Conservation (phyloP, 495 filamentous ascomycete genomes). For the Cryomyces minteri region DNA sequence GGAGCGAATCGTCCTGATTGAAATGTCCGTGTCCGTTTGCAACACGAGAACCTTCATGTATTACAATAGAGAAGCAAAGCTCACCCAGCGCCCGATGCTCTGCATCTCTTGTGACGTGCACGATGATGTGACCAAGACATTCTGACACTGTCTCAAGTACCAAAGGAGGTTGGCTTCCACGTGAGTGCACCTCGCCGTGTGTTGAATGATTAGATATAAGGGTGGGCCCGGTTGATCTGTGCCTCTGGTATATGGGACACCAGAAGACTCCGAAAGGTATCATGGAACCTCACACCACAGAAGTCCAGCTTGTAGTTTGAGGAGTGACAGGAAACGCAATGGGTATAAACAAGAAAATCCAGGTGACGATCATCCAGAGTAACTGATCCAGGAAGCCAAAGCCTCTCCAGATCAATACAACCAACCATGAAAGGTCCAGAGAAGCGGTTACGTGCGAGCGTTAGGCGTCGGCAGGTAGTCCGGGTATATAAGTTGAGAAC, state of each 20-base stretch:
- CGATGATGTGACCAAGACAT: too few species aligned
- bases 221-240: not conserved
- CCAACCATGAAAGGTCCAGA: not conserved
- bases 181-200: too few species aligned
- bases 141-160: too few species aligned
- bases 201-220: not conserved
- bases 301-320: not conserved
- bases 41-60: too few species aligned
- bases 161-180: too few species aligned
- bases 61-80: too few species aligned
- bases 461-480: not conserved
- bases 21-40: too few species aligned
- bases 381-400: not conserved
- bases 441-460: not conserved
- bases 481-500: not conserved
- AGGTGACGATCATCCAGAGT: not conserved
- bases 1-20: too few species aligned
- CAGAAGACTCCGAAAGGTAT: not conserved
- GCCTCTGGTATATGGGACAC: not conserved
- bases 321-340: not conserved
- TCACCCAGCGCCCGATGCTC: too few species aligned
- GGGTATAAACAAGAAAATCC: not conserved
- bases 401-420: not conserved
- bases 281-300: not conserved
- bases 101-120: too few species aligned